Percentiles rank a stretch among this genome's conserved stretches.
These are phyloP conservation scores for Boeremia lycopersici DNA, from an alignment of 2,329 filamentous ascomycete species.

Conservation along the genomic window DNA sequence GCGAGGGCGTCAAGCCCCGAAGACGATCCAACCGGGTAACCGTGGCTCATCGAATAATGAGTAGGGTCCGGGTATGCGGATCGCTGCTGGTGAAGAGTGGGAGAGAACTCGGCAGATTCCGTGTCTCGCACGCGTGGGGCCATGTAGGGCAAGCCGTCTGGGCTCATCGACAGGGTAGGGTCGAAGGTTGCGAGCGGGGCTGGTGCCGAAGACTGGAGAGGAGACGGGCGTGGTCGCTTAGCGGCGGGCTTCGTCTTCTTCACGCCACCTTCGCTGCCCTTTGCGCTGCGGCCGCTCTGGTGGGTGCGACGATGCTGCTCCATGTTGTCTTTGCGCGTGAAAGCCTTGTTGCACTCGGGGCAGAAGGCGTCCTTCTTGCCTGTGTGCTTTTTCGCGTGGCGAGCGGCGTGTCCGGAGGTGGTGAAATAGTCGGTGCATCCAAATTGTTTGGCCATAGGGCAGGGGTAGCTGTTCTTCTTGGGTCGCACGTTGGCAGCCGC, in stretches of 20 bases:
- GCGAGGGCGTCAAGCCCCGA: constrained; percentile 47
- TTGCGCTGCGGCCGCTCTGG: constrained; percentile 58
- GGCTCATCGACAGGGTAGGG: constrained; percentile 35
- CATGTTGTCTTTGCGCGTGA: constrained; percentile 85
- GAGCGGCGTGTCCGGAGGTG: constrained; percentile 82
- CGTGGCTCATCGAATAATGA: constrained; percentile 29
- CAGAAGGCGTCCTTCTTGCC: constrained; percentile 78
- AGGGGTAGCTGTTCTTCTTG: constrained; percentile 74
- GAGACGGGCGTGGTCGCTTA: constrained; percentile 42
- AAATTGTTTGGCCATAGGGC: constrained; percentile 72
- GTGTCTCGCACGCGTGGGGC: constrained; percentile 37
- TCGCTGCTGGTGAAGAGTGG: constrained; percentile 16
- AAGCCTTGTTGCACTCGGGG: constrained; percentile 76
- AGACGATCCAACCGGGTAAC: constrained; percentile 34
- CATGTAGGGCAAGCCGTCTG: constrained; percentile 33
- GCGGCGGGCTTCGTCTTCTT: constrained; percentile 46
- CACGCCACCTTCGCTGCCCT: constrained; percentile 41
- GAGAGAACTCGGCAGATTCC: constrained; percentile 29
- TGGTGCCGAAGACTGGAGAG: constrained; percentile 34
- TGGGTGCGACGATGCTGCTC: constrained; percentile 83
- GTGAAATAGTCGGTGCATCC: constrained; percentile 81
- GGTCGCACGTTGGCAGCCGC: constrained; percentile 49
- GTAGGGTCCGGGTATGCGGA: constrained; percentile 43
- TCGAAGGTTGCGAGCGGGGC: constrained; percentile 37
- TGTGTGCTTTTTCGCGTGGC: constrained; percentile 83